phyloP scores from a whole-genome alignment of 176 grass and related monocot species.

The Hyparrhenia diplandra region DNA sequence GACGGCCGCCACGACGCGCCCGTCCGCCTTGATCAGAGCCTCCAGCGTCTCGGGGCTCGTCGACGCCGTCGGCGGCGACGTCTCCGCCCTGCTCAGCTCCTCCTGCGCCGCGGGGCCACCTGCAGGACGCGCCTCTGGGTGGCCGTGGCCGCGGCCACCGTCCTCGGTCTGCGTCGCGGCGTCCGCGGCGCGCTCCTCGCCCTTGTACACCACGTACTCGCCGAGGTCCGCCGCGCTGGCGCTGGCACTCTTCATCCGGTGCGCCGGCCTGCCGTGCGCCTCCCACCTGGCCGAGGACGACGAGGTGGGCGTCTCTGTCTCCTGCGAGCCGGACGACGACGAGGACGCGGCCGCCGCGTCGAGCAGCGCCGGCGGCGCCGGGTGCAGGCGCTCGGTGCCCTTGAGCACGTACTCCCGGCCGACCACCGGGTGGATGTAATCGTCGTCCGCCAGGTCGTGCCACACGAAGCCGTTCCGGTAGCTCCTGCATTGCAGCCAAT shows the following conservation, averaged over 20 bases:
- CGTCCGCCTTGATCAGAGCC: slow-evolving; percentile 59
- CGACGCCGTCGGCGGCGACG: slow-evolving; percentile 61
- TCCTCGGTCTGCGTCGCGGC: slow-evolving; percentile 90
- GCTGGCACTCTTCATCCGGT: slow-evolving; percentile 24
- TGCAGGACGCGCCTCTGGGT: not conserved
- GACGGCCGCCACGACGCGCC: slow-evolving; percentile 23
- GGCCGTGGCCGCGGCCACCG: not conserved
- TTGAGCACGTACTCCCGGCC: slow-evolving; percentile 91
- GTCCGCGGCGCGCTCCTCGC: slow-evolving; percentile 42
- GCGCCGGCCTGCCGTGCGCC: not conserved
- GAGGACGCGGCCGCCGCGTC: slow-evolving; percentile 33
- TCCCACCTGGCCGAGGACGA: slow-evolving; percentile 38
- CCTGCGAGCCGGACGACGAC: slow-evolving; percentile 40
- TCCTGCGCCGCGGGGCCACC: not conserved
- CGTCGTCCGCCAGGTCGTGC: slow-evolving; percentile 81
- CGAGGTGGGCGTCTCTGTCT: slow-evolving; percentile 34
- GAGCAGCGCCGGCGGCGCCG: slow-evolving; percentile 16
- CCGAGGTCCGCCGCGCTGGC: slow-evolving; percentile 1
- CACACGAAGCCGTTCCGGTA: slow-evolving; percentile 95
- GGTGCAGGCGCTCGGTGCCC: slow-evolving; percentile 69
- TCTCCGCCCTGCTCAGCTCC: slow-evolving; percentile 58
- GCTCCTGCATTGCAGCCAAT: slow-evolving; percentile 46
- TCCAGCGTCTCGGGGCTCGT: slow-evolving; percentile 83
- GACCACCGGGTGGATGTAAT: slow-evolving; percentile 77
- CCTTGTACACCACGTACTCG: slow-evolving; percentile 50